These are phyloP conservation scores for Hanseniaspora meyeri DNA, from an alignment of 805 yeast species.

Conservation along the genomic window DNA sequence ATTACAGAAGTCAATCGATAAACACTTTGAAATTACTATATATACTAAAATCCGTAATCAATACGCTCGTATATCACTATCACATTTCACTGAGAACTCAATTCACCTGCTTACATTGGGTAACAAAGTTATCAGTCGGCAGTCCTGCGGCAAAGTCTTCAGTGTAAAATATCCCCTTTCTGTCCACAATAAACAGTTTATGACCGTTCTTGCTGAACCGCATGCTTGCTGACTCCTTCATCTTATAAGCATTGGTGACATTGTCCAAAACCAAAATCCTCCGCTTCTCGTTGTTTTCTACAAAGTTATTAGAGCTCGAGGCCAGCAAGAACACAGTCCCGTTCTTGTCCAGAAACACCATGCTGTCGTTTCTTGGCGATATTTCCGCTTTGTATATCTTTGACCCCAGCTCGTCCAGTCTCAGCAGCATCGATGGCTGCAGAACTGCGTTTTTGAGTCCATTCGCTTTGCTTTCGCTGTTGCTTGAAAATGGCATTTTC, in stretches of 20 bases:
- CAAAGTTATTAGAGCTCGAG: constrained; percentile 41
- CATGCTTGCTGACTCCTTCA: constrained; percentile 66
- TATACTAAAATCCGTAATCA: no score
- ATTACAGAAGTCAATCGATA: no score
- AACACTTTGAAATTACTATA: no score
- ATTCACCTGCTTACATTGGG: constrained; percentile 50
- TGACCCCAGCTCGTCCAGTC: constrained; percentile 70
- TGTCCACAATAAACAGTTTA: constrained; percentile 58
- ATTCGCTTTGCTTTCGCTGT: neutral
- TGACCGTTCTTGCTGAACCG: constrained; percentile 73
- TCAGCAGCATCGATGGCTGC: constrained; percentile 47
- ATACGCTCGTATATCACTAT: no score
- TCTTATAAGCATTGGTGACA: constrained; percentile 61
- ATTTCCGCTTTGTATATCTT: constrained; percentile 60
- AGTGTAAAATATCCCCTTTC: constrained; percentile 66
- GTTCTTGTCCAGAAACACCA: constrained; percentile 66
- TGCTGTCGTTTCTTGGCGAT: constrained; percentile 77
- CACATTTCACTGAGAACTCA: constrained; percentile 7
- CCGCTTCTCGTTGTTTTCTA: constrained; percentile 38
- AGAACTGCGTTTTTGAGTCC: constrained; percentile 33
- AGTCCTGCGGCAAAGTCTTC: constrained; percentile 82
- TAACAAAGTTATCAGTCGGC: constrained; percentile 55
- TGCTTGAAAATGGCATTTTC: neutral
- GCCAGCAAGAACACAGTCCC: constrained; percentile 64
- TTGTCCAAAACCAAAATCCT: constrained; percentile 49